These are phyloP conservation scores for Bipolaris oryzae DNA, from an alignment of 2,329 filamentous ascomycete species.

Conservation along the genomic window DNA sequence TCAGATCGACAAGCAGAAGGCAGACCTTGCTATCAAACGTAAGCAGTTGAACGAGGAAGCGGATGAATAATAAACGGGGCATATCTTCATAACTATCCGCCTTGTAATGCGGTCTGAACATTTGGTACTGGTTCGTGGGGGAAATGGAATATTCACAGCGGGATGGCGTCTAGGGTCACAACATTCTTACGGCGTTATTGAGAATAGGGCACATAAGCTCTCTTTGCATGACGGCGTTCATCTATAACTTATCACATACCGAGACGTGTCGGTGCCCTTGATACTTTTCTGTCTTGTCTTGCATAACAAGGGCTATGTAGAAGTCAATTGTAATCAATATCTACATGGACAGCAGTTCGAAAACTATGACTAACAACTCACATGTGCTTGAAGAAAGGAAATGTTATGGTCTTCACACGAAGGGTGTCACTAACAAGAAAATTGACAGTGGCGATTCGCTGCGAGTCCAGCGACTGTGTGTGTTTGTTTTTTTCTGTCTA, in stretches of 20 bases:
- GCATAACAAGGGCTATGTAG: background rate
- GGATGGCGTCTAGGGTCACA: slow-evolving; percentile 6
- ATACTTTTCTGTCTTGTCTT: background rate
- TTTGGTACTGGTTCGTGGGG: background rate
- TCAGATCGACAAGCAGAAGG: slow-evolving; percentile 55
- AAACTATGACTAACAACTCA: background rate
- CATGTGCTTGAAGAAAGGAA: background rate
- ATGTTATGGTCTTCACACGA: background rate
- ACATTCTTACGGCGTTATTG: slow-evolving; percentile 12
- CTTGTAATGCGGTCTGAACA: background rate
- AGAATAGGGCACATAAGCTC: background rate
- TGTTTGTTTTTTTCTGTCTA: too few relatives aligned
- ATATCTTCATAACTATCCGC: background rate
- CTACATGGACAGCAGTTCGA: background rate
- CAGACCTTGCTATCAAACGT: slow-evolving; percentile 59
- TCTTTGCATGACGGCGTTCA: background rate
- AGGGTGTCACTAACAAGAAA: background rate
- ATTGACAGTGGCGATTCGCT: too few relatives aligned
- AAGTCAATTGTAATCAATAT: background rate
- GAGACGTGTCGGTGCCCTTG: background rate
- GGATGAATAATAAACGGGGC: slow-evolving; percentile 19
- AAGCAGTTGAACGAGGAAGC: slow-evolving; percentile 53
- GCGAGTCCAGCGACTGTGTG: too few relatives aligned
- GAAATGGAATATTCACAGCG: slow-evolving; percentile 1
- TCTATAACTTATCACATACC: background rate